Conservation (phyloP, 768 basidiomycete genomes). For the Collybia sp. region DNA sequence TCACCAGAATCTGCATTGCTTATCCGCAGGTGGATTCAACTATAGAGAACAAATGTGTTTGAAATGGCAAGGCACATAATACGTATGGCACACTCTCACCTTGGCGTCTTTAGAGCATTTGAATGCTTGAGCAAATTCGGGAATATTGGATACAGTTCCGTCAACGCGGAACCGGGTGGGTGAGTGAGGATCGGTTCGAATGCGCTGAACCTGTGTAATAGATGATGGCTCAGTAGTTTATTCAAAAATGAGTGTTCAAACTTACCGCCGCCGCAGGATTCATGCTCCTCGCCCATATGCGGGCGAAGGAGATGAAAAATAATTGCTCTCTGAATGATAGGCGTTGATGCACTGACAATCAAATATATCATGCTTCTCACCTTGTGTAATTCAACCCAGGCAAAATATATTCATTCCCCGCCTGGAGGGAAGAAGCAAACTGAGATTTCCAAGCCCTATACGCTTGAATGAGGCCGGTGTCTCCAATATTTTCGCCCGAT, state of each 20-base stretch:
- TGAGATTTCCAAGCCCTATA: constrained; percentile 90
- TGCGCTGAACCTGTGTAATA: constrained; percentile 58
- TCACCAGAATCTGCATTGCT: constrained; percentile 80
- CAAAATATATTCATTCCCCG: constrained; percentile 66
- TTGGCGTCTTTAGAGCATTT: constrained; percentile 73
- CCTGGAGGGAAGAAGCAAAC: constrained; percentile 50
- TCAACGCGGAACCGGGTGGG: constrained; percentile 76
- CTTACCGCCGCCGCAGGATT: constrained; percentile 73
- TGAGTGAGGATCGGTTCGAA: constrained; percentile 88
- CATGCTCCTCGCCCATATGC: constrained; percentile 83
- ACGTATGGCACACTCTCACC: constrained; percentile 35
- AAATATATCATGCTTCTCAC: constrained; percentile 25
- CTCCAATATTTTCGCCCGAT: constrained; percentile 89
- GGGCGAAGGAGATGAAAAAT: constrained; percentile 89
- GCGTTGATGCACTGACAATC: neutral
- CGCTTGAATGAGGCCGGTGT: constrained; percentile 79
- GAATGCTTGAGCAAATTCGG: constrained; percentile 86
- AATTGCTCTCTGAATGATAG: constrained; percentile 68
- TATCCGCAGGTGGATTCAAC: constrained; percentile 81
- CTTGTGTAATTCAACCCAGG: constrained; percentile 78
- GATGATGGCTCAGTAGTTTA: neutral
- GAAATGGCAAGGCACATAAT: neutral
- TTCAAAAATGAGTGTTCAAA: constrained; percentile 4
- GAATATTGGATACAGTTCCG: constrained; percentile 83
- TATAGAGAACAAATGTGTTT: constrained; percentile 18